These are phyloP conservation scores for Crithidia sp. DNA, from an alignment of 208 protist species.

Conservation along the genomic window DNA sequence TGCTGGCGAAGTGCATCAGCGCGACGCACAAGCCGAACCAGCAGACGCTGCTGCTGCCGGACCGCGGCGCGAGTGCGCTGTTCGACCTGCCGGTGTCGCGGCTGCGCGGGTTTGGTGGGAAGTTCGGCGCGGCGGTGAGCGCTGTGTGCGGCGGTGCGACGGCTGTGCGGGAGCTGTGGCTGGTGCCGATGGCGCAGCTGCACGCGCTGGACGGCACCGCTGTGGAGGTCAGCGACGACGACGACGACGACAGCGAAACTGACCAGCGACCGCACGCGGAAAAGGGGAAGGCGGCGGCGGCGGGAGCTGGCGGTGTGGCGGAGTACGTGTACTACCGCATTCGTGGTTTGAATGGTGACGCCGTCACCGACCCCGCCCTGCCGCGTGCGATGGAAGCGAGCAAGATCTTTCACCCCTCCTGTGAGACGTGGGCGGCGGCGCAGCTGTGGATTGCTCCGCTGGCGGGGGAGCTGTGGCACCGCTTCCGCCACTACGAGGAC, in stretches of 20 bases:
- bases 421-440: slow-evolving; percentile 33
- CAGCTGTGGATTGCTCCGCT: slow-evolving; percentile 73
- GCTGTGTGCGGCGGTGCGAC: slow-evolving; percentile 42
- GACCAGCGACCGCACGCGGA: neutral
- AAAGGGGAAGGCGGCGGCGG: neutral
- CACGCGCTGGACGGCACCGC: slow-evolving; percentile 5
- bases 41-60: slow-evolving; percentile 79
- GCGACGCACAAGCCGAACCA: slow-evolving; percentile 85
- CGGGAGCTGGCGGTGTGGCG: neutral
- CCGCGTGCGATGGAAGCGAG: slow-evolving; percentile 60
- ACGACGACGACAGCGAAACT: slow-evolving; percentile 13
- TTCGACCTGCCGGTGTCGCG: slow-evolving; percentile 53
- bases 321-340: slow-evolving; percentile 53
- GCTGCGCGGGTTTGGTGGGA: slow-evolving; percentile 85
- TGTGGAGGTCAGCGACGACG: neutral
- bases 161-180: slow-evolving; percentile 62
- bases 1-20: slow-evolving; percentile 85
- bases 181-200: slow-evolving; percentile 38
- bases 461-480: slow-evolving; percentile 57
- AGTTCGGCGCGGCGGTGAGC: slow-evolving; percentile 65
- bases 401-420: slow-evolving; percentile 67
- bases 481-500: slow-evolving; percentile 58
- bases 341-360: slow-evolving; percentile 50
- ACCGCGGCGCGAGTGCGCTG: slow-evolving; percentile 60
- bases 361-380: slow-evolving; percentile 45